Conservation (phyloP, 2,329 filamentous ascomycete genomes). For the Curvularia spicifera region DNA sequence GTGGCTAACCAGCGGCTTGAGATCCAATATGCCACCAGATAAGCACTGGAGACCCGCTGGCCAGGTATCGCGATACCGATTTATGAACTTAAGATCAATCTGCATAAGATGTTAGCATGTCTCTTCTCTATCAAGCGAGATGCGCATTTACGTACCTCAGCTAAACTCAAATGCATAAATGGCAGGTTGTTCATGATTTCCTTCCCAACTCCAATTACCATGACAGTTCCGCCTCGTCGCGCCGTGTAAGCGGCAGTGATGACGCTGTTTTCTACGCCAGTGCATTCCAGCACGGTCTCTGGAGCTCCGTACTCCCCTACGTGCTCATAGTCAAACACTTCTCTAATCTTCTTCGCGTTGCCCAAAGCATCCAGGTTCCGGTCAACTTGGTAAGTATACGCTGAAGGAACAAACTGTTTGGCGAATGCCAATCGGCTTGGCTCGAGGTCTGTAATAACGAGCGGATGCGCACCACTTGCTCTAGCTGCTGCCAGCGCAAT, state of each 20-base stretch:
- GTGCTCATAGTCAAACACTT: conserved; percentile 57
- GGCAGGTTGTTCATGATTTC: conserved; percentile 69
- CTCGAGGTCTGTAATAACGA: conserved; percentile 70
- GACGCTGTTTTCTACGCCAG: conserved; percentile 69
- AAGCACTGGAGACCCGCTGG: conserved; percentile 68
- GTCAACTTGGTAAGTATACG: conserved; percentile 62
- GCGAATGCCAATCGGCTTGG: conserved; percentile 63
- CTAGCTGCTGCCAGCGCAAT: conserved; percentile 66
- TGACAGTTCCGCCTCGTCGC: conserved; percentile 64
- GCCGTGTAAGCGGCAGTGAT: conserved; percentile 64
- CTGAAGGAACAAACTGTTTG: conserved; percentile 62
- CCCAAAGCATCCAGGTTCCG: conserved; percentile 53
- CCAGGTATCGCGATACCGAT: conserved; percentile 74
- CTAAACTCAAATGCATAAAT: conserved; percentile 69
- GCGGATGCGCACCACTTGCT: conserved; percentile 67
- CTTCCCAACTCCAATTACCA: conserved; percentile 69
- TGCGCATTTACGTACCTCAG: conserved; percentile 55
- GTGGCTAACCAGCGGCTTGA: conserved; percentile 69
- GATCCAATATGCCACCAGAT: conserved; percentile 64
- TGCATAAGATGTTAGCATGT: conserved; percentile 30
- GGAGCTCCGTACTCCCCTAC: conserved; percentile 63
- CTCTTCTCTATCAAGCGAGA: not conserved
- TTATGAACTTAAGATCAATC: conserved; percentile 74
- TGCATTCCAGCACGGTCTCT: conserved; percentile 68
- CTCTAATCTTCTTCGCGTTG: conserved; percentile 61